Evolutionary conservation across 164 flowering plant genomes (phyloP).

Genomic region (Vitis labrusca): DNA sequence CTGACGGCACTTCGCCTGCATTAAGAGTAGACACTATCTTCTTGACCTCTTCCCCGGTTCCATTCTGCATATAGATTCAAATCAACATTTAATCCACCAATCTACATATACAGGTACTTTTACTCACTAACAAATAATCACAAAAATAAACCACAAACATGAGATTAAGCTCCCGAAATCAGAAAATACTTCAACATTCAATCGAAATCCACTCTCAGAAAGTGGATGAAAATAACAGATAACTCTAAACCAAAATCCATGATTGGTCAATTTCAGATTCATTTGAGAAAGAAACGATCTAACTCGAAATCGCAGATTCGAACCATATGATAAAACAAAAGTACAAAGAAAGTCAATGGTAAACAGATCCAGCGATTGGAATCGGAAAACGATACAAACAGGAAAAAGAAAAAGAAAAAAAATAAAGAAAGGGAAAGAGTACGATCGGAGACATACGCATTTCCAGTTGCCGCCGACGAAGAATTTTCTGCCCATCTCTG

Average conservation of each 20-base stretch:
- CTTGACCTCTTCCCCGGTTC: slow-evolving; percentile 85
- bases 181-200: neutral
- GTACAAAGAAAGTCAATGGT: too few relatives aligned
- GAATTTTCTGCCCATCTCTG: slow-evolving; percentile 68
- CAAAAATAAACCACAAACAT: neutral
- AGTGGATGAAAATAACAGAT: too few relatives aligned
- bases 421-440: neutral
- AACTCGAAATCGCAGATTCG: too few relatives aligned
- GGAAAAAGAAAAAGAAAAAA: neutral
- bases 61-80: slow-evolving; percentile 59
- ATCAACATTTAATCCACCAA: neutral
- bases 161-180: neutral
- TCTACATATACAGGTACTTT: too few relatives aligned
- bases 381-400: slow-evolving; percentile 7
- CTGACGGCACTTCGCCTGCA: slow-evolving; percentile 64
- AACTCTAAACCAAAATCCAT: too few relatives aligned
- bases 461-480: slow-evolving; percentile 96
- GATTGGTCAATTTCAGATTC: too few relatives aligned
- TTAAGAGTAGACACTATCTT: slow-evolving; percentile 73
- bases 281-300: too few relatives aligned
- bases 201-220: too few relatives aligned
- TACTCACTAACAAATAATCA: neutral
- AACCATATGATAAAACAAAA: too few relatives aligned
- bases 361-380: too few relatives aligned
- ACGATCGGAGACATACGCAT: slow-evolving; percentile 52